Conservation (phyloP, 2,329 filamentous ascomycete genomes). For the Alternaria triticimaculans region DNA sequence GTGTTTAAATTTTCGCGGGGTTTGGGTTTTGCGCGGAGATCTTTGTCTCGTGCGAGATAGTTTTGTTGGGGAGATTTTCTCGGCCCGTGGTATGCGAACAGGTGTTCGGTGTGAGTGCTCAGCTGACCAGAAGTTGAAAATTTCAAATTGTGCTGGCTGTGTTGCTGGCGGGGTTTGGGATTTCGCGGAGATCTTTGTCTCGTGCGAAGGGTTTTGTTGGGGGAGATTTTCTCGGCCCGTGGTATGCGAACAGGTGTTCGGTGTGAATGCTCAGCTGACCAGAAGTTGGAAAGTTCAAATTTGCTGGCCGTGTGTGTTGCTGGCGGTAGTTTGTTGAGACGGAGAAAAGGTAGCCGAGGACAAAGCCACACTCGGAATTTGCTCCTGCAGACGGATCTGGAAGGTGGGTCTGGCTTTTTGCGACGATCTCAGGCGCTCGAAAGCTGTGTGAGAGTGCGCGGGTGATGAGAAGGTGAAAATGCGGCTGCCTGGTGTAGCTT, state of each 20-base stretch:
- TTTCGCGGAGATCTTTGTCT: neutral
- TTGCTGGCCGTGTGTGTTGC: neutral
- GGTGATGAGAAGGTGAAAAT: constrained; percentile 6
- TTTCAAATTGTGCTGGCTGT: neutral
- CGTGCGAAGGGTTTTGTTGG: neutral
- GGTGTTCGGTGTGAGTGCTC: constrained; percentile 4
- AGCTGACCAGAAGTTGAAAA: neutral
- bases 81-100: constrained; percentile 1
- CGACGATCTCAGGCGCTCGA: neutral
- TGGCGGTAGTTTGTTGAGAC: constrained; percentile 3
- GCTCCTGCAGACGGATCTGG: constrained; percentile 20
- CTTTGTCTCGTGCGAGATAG: neutral
- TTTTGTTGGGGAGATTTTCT: neutral
- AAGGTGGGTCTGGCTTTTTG: constrained; percentile 18
- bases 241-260: constrained; percentile 11
- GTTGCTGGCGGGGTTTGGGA: too few species aligned
- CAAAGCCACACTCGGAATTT: constrained; percentile 23
- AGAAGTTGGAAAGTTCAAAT: neutral
- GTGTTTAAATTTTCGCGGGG: neutral
- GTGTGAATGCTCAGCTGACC: neutral
- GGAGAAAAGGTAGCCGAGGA: constrained; percentile 6
- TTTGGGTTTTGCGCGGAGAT: neutral
- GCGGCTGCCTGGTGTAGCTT: constrained; percentile 36
- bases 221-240: neutral
- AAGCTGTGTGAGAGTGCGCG: neutral